phyloP scores from a whole-genome alignment of 768 basidiomycete species.

The Tulasnella sp. region DNA sequence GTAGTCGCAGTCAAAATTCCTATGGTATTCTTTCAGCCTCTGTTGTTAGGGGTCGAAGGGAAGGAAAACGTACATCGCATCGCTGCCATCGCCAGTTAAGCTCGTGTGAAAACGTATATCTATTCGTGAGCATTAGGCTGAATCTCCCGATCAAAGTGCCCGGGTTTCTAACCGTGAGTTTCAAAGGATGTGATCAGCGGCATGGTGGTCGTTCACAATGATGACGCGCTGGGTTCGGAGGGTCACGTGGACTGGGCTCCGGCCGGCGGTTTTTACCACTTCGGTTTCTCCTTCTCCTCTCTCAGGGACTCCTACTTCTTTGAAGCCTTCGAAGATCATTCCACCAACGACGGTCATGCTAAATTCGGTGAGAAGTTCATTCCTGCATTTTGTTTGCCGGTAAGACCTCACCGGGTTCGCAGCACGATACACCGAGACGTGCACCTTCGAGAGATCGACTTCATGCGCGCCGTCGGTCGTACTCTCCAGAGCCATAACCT shows the following conservation, averaged over 20 bases:
- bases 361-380: no score
- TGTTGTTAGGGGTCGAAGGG: background rate
- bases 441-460: conserved; percentile 81
- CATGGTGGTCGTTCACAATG: conserved; percentile 12
- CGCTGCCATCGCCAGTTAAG: conserved; percentile 35
- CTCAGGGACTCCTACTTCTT: conserved; percentile 83
- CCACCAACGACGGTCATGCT: conserved; percentile 84
- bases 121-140: background rate
- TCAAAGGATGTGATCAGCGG: conserved; percentile 19
- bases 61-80: conserved; percentile 30
- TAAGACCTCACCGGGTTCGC: conserved; percentile 92
- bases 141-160: background rate
- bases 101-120: conserved; percentile 34
- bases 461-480: conserved; percentile 88
- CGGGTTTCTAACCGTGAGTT: conserved; percentile 18
- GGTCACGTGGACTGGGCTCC: background rate
- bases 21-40: background rate
- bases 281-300: background rate
- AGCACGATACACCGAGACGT: conserved; percentile 75
- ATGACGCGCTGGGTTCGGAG: background rate
- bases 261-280: no score
- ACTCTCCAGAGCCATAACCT: conserved; percentile 91
- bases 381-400: no score
- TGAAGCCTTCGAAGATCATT: conserved; percentile 88
- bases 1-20: conserved; percentile 38